These are phyloP conservation scores for Ormosia emarginata DNA, from an alignment of 306 rosid genomes.

Conservation along the genomic window DNA sequence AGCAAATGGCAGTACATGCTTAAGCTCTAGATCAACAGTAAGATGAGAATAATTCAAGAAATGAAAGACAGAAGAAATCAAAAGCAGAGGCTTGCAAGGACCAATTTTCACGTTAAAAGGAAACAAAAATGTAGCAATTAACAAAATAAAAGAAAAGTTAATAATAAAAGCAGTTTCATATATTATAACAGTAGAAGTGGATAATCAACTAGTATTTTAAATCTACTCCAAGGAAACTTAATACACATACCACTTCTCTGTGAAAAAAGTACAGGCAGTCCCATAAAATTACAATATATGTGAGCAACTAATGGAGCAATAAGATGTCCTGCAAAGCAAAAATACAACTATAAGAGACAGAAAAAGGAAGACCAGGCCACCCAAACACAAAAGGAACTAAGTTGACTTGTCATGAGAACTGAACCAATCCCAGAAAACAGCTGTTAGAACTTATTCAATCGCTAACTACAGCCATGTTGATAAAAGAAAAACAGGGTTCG, in stretches of 20 bases:
- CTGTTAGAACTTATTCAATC: background rate
- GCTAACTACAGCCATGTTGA: background rate
- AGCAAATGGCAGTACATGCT: background rate
- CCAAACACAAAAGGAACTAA: background rate
- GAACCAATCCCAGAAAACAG: background rate
- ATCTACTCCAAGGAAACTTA: background rate
- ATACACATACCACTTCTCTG: constrained; percentile 54
- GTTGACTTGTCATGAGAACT: background rate
- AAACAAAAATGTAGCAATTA: background rate
- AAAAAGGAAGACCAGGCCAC: background rate
- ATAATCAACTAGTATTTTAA: background rate
- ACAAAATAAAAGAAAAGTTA: background rate
- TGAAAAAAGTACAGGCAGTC: constrained; percentile 67
- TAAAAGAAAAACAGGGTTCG: background rate
- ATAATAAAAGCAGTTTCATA: background rate
- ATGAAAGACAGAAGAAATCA: background rate
- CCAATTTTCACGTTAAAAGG: background rate
- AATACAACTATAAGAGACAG: background rate
- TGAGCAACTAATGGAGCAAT: constrained; percentile 83
- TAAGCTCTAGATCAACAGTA: background rate
- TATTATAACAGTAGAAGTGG: background rate
- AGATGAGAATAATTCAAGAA: background rate
- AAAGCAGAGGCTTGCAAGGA: background rate
- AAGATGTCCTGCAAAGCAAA: constrained; percentile 69
- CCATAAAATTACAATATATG: constrained; percentile 84